phyloP scores from a whole-genome alignment of 129 eudicot species.

The Heracleum sosnowskyi region DNA sequence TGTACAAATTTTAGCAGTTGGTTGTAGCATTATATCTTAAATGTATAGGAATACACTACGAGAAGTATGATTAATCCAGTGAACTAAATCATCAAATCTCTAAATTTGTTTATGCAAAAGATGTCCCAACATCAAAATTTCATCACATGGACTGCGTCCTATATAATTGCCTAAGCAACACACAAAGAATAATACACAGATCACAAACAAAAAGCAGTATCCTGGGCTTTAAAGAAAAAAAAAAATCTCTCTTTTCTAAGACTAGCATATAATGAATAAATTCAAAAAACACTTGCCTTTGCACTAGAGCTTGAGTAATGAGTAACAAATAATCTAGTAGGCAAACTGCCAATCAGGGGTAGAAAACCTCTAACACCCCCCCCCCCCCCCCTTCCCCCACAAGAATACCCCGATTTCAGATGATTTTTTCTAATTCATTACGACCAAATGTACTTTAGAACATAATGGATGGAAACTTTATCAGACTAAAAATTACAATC shows the following conservation, averaged over 20 bases:
- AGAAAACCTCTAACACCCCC: too few relatives aligned
- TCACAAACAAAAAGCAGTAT: too few relatives aligned
- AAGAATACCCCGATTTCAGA: too few relatives aligned
- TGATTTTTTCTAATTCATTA: too few relatives aligned
- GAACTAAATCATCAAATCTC: background rate
- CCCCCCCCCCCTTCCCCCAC: too few relatives aligned
- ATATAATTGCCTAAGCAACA: background rate
- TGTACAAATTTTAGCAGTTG: background rate
- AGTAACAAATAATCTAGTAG: too few relatives aligned
- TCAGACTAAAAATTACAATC: too few relatives aligned
- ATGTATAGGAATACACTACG: background rate
- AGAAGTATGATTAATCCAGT: background rate
- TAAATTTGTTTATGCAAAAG: background rate
- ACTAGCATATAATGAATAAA: background rate
- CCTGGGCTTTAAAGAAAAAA: background rate
- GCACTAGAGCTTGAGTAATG: background rate
- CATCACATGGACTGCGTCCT: background rate
- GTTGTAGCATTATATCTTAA: background rate
- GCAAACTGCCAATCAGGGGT: too few relatives aligned
- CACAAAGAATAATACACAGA: background rate
- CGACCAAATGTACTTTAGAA: too few relatives aligned
- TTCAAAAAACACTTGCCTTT: background rate
- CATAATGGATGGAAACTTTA: too few relatives aligned
- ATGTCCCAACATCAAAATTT: background rate
- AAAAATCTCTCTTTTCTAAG: background rate